Percentiles rank a stretch among this genome's conserved stretches.
Conservation (phyloP, 1,284 basidiomycete species). For the Coniferiporia sulphurascens region DNA sequence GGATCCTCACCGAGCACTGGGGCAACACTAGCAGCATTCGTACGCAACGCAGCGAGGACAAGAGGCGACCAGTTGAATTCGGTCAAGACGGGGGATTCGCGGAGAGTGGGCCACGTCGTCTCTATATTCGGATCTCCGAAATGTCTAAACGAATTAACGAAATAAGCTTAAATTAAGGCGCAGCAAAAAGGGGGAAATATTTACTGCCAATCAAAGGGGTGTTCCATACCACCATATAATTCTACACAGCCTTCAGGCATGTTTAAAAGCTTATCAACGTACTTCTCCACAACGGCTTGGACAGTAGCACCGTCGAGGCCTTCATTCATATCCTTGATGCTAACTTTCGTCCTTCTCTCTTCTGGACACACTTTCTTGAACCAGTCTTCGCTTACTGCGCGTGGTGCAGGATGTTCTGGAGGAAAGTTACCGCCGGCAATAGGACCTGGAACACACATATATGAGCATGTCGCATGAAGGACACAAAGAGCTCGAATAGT, state of each 20-base stretch:
- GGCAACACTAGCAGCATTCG: conserved; percentile 11
- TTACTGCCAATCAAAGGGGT: conserved; percentile 15
- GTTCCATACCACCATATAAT: background rate
- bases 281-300: conserved; percentile 14
- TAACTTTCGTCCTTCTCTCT: conserved; percentile 1
- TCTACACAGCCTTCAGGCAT: conserved; percentile 18
- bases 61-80: conserved; percentile 38
- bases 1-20: conserved; percentile 4
- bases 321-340: conserved; percentile 9
- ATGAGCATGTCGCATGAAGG: background rate
- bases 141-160: background rate
- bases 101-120: conserved; percentile 32
- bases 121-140: conserved; percentile 7
- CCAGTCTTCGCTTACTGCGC: conserved; percentile 13
- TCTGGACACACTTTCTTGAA: conserved; percentile 18
- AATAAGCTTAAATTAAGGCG: background rate
- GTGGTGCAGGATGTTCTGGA: conserved; percentile 9
- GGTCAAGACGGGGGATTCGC: conserved; percentile 32
- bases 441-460: conserved; percentile 11
- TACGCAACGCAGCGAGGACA: conserved; percentile 23
- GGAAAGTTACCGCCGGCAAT: conserved; percentile 16
- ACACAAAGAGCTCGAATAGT: background rate
- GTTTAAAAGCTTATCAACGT: conserved; percentile 7
- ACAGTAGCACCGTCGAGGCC: background rate
- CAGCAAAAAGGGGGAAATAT: background rate